These are phyloP conservation scores for Tripterygium wilfordii DNA, from an alignment of 177 flowering plant genomes.

Conservation along the genomic window DNA sequence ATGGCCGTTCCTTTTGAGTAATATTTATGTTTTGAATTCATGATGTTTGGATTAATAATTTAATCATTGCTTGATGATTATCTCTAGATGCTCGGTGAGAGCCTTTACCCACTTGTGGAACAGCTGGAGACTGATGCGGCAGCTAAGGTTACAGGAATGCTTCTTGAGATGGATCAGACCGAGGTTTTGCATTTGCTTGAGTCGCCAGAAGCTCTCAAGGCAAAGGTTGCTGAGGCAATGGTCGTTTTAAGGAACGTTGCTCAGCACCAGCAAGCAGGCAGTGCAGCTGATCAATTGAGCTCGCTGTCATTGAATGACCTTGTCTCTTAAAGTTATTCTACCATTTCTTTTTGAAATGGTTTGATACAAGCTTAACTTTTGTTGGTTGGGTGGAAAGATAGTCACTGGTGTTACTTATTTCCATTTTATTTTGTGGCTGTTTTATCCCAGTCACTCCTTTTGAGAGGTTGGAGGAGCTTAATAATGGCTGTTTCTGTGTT, in stretches of 20 bases:
- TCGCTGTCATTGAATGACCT: conserved; percentile 7
- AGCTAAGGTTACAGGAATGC: conserved; percentile 8
- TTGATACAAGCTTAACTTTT: no score
- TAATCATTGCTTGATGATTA: no score
- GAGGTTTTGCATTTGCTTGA: conserved; percentile 7
- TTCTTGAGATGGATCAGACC: conserved; percentile 8
- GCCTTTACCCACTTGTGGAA: conserved; percentile 4
- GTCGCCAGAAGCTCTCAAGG: conserved; percentile 7
- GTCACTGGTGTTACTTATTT: no score
- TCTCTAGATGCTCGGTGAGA: conserved; percentile 2
- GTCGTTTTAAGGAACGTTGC: conserved; percentile 4
- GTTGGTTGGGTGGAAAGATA: no score
- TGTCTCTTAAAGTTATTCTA: neutral
- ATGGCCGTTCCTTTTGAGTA: no score
- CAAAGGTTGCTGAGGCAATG: conserved; percentile 8
- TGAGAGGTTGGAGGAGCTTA: no score
- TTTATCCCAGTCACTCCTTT: no score
- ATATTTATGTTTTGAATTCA: no score
- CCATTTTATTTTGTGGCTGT: no score
- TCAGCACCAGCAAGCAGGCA: neutral
- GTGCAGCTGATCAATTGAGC: conserved; percentile 1
- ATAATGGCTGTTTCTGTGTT: no score
- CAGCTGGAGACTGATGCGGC: conserved; percentile 6
- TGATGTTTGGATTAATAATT: no score
- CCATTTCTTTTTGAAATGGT: no score